Evolutionary conservation across 129 eudicot species (phyloP).

Genomic region (Helianthus tuberosus): DNA sequence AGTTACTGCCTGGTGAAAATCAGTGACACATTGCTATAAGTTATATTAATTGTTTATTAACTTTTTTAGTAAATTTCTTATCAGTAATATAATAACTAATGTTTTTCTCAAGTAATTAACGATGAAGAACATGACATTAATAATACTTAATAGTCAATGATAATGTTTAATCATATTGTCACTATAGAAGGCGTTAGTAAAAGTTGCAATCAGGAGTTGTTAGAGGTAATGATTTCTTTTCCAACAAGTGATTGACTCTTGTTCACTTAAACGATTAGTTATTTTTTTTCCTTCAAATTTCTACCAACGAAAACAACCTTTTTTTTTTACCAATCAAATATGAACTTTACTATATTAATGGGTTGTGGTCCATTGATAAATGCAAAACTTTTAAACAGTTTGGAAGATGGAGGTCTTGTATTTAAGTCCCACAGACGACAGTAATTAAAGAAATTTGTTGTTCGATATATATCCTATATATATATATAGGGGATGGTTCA

Average conservation of each 20-base stretch:
- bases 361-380: no score
- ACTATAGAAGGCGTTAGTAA: conserved; percentile 28
- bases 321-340: not conserved
- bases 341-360: not conserved
- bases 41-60: no score
- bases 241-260: conserved; percentile 40
- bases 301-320: not conserved
- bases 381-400: no score
- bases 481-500: no score
- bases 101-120: not conserved
- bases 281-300: conserved; percentile 1
- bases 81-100: not conserved
- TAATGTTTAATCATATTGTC: not conserved
- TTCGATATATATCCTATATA: no score
- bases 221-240: conserved; percentile 27
- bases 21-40: no score
- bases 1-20: no score
- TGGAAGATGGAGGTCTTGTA: no score
- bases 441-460: no score
- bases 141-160: not conserved
- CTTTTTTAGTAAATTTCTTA: no score
- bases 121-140: not conserved
- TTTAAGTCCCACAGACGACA: no score
- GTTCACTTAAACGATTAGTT: conserved; percentile 31
- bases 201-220: conserved; percentile 41